Evolutionary conservation across 140 eudicot species (phyloP).

Genomic region (Bidens hawaiensis): DNA sequence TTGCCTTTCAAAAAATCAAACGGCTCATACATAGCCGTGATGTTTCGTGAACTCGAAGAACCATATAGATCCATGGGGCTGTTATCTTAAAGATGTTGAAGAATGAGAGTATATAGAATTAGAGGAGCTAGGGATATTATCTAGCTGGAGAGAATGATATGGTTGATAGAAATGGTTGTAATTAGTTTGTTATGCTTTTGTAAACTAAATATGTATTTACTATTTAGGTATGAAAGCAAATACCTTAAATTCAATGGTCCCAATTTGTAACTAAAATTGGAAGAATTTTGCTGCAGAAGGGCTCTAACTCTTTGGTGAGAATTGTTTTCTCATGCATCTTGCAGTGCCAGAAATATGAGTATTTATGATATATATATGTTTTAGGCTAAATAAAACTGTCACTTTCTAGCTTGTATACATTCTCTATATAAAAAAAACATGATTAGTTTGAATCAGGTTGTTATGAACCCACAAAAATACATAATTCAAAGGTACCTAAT

Average conservation of each 20-base stretch:
- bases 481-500: background rate
- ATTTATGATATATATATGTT: conserved; percentile 15
- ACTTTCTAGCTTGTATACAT: conserved; percentile 5
- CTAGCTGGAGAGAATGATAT: conserved; percentile 46
- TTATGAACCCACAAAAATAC: background rate
- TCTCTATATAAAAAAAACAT: background rate
- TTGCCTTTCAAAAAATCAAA: conserved; percentile 46
- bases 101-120: conserved; percentile 20
- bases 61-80: conserved; percentile 40
- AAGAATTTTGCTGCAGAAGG: conserved; percentile 25
- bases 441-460: background rate
- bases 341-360: conserved; percentile 16
- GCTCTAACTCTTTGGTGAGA: conserved; percentile 19
- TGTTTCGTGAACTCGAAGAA: conserved; percentile 25
- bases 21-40: conserved; percentile 30
- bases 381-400: background rate
- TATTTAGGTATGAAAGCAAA: conserved; percentile 36
- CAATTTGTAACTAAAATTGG: conserved; percentile 26
- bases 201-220: conserved; percentile 23
- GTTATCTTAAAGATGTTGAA: too few species aligned
- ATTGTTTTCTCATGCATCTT: conserved; percentile 7
- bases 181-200: conserved; percentile 37
- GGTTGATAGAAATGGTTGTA: conserved; percentile 35
- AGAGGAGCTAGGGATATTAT: conserved; percentile 30
- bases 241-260: conserved; percentile 44